Evolutionary conservation across 345 rosid species (phyloP).

Genomic region (Sonneratia alba): DNA sequence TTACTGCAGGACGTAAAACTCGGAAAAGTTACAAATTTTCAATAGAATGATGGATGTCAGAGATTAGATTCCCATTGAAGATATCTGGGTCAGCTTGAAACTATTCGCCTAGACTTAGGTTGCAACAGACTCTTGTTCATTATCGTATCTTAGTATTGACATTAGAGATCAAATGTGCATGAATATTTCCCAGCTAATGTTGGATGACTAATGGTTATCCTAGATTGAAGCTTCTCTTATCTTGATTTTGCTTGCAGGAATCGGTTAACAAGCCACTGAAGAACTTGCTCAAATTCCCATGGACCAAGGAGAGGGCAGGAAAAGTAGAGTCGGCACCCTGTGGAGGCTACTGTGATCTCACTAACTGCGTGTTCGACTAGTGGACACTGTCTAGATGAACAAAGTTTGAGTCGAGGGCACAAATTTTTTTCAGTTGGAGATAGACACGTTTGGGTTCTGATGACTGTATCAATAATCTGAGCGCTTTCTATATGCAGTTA

Average conservation of each 20-base stretch:
- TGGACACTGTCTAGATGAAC: slow-evolving; percentile 58
- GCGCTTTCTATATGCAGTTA: no score
- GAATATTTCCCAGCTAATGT: no score
- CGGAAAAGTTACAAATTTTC: no score
- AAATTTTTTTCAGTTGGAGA: slow-evolving; percentile 18
- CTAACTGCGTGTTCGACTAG: slow-evolving; percentile 72
- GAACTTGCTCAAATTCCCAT: slow-evolving; percentile 71
- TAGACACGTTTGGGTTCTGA: slow-evolving; percentile 36
- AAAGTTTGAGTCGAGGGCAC: slow-evolving; percentile 1
- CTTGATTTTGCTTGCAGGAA: slow-evolving; percentile 28
- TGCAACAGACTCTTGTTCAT: no score
- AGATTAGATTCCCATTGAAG: no score
- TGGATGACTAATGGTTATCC: background rate
- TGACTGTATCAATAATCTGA: background rate
- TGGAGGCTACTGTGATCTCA: slow-evolving; percentile 81
- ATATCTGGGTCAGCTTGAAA: no score
- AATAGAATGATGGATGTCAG: no score
- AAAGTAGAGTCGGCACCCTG: slow-evolving; percentile 42
- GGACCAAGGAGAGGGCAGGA: slow-evolving; percentile 70
- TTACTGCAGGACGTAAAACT: no score
- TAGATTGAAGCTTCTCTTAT: slow-evolving; percentile 40
- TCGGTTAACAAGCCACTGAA: slow-evolving; percentile 60
- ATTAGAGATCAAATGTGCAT: no score
- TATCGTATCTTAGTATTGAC: no score
- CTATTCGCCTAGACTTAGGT: no score